Conservation (phyloP, 192 early-diverging fungal genomes). For the Diversispora eburnea region DNA sequence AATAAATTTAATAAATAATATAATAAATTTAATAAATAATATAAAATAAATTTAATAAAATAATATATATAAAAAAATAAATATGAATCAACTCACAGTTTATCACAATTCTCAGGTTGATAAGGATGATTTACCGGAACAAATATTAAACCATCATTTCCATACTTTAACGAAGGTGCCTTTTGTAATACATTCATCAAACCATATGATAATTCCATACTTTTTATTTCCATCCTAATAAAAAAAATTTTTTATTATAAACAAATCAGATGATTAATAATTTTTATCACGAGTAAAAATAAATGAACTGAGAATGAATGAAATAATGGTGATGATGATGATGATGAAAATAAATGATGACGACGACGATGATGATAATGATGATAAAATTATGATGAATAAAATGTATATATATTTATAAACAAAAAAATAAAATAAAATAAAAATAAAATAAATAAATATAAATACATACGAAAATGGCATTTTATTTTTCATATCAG, state of each 20-base stretch:
- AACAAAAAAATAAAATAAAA: background rate
- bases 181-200: slow-evolving; percentile 52
- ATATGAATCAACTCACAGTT: slow-evolving; percentile 42
- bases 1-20: background rate
- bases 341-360: too few relatives aligned
- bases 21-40: background rate
- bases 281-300: too few relatives aligned
- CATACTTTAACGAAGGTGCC: slow-evolving; percentile 55
- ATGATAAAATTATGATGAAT: too few relatives aligned
- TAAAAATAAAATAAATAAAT: background rate
- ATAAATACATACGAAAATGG: slow-evolving; percentile 52
- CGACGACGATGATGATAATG: too few relatives aligned
- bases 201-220: slow-evolving; percentile 52
- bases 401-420: background rate
- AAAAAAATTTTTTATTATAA: background rate
- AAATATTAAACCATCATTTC: slow-evolving; percentile 66
- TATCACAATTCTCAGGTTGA: slow-evolving; percentile 41
- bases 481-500: slow-evolving; percentile 34
- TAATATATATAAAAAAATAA: background rate
- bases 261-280: background rate
- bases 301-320: too few relatives aligned
- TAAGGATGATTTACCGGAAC: slow-evolving; percentile 57
- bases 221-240: slow-evolving; percentile 51
- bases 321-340: too few relatives aligned
- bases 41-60: slow-evolving; percentile 2